phyloP scores from a whole-genome alignment of 2,329 filamentous ascomycete genomes.

The Metarhizium rileyi region DNA sequence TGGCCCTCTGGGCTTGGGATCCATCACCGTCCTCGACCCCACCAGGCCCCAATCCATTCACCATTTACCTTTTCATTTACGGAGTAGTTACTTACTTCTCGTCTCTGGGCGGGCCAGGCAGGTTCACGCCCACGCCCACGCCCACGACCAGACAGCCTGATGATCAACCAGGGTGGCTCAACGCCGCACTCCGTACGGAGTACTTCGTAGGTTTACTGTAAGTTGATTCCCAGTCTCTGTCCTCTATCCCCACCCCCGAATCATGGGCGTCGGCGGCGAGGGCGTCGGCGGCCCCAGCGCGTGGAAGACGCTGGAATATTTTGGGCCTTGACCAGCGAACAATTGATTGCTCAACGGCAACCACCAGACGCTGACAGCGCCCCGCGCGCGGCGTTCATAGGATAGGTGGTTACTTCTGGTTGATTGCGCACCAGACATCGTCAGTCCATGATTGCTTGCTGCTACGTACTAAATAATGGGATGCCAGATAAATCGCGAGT shows the following conservation, averaged over 20 bases:
- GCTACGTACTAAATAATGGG: too few species aligned
- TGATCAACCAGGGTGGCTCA: slow-evolving; percentile 11
- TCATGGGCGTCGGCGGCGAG: too few species aligned
- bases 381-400: background rate
- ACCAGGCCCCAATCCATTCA: background rate
- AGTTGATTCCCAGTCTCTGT: too few species aligned
- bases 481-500: too few species aligned
- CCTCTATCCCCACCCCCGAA: slow-evolving; percentile 5
- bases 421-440: too few species aligned
- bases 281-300: slow-evolving; percentile 3
- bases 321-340: background rate
- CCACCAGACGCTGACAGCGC: background rate
- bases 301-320: slow-evolving; percentile 14
- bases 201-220: too few species aligned
- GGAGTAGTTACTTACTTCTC: background rate
- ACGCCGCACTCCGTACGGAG: too few species aligned
- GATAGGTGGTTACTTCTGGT: too few species aligned
- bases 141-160: slow-evolving; percentile 9
- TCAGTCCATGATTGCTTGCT: too few species aligned
- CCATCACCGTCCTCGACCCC: too few species aligned
- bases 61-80: background rate
- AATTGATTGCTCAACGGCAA: background rate
- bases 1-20: too few species aligned
- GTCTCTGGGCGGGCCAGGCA: too few species aligned
- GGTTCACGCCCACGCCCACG: slow-evolving; percentile 5